Evolutionary conservation across 805 yeast genomes (phyloP).

Genomic region (Starmera caribaea): DNA sequence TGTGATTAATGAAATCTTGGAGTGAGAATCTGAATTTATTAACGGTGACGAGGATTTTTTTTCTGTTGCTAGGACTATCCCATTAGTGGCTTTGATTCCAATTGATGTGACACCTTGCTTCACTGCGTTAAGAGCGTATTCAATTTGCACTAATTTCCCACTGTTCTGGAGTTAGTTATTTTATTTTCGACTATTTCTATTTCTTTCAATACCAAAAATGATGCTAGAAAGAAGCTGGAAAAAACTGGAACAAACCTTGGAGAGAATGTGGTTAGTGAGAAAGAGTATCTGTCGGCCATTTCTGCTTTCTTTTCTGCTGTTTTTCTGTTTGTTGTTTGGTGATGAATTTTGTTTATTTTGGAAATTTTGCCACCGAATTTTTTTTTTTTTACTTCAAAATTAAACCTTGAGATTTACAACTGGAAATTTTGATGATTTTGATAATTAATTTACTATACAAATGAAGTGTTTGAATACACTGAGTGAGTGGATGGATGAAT

Average conservation of each 20-base stretch:
- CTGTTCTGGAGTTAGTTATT: slow-evolving; percentile 25
- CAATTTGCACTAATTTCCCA: slow-evolving; percentile 96
- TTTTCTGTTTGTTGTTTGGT: neutral
- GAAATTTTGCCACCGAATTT: neutral
- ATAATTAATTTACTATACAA: too few species aligned
- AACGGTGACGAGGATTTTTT: slow-evolving; percentile 78
- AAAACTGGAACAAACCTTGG: slow-evolving; percentile 50
- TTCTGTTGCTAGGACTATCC: slow-evolving; percentile 94
- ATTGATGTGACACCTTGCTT: slow-evolving; percentile 96
- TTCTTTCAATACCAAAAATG: slow-evolving; percentile 1
- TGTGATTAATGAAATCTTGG: slow-evolving; percentile 75
- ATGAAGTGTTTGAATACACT: too few species aligned
- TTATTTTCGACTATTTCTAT: too few species aligned
- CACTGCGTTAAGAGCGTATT: slow-evolving; percentile 94
- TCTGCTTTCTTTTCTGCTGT: neutral
- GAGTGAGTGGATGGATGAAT: neutral
- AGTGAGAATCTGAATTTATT: slow-evolving; percentile 61
- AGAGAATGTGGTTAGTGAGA: slow-evolving; percentile 93
- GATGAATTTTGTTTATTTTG: slow-evolving; percentile 8
- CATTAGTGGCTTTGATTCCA: slow-evolving; percentile 92
- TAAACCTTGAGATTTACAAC: too few species aligned
- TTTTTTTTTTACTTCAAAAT: neutral
- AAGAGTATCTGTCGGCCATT: slow-evolving; percentile 98
- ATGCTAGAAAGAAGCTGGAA: slow-evolving; percentile 2
- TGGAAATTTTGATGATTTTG: too few species aligned